Base-by-base conservation (phyloP, 495 filamentous ascomycete genomes). In the Amphirosellinia nigrospora region DNA sequence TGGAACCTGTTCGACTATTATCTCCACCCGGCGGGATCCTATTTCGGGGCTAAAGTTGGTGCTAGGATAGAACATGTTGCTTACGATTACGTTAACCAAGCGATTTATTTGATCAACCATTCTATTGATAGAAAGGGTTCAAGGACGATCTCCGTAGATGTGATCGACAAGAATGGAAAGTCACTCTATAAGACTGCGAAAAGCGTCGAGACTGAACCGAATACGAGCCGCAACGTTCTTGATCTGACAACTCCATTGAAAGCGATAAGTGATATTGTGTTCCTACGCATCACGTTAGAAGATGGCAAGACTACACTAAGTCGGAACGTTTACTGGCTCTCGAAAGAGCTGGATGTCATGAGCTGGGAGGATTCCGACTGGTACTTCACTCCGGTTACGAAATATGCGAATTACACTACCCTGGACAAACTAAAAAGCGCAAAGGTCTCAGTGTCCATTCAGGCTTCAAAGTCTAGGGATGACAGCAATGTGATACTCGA, bases 1-100 rank as follows among this genome's bases (percentile, higher is more conserved):
- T 91, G 89, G 89, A 87, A 89, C 66, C 72, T 91, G 2, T 89
- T 90, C 75, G 89, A 91, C 70, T 89, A 89, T 68, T 90, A 90
- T 70, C 77, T 90, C 32, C 82, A 80, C 26, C 84, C 89, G 0
- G 85, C 83, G 5, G 89, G 86, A 0, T 80, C 85, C 2, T 91
- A 88, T 66, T 91, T 87, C 59, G 89, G 89, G 0, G 82, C 86
- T 4, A 90, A 90, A 71, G 74, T 82, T 0, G 87, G 84, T 2
- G 71, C 77, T 11, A 79, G 87, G 10, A 53, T 74, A n/a, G 88
- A 90, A 72, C 86, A 89, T 62, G 86, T 87, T 6, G 85, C 82
- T 0, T 90, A 86, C 65, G 83, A 89, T 66, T 87, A 87, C 61
- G 74, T 79, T 4, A 75, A 70, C 13, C 76, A 81, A 38, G 71